A percentile compares a stretch with the other conserved stretches of the same genome.
Conservation (phyloP, 2,329 filamentous ascomycete genomes). For the Apiospora saccharicola region DNA sequence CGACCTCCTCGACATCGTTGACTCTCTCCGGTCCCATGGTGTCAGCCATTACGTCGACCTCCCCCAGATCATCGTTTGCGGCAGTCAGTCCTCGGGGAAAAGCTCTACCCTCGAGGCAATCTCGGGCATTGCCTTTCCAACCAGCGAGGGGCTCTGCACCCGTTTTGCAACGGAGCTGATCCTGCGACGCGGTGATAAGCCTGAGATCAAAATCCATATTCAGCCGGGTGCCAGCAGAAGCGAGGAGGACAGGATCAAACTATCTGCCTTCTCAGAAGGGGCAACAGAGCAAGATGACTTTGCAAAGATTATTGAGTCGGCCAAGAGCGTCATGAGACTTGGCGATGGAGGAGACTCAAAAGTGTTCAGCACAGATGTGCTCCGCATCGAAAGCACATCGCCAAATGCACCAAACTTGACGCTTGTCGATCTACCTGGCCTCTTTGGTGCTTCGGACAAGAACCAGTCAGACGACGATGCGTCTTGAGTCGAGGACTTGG, state of each 20-base stretch:
- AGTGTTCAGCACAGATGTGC: slow-evolving; percentile 52
- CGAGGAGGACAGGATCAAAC: slow-evolving; percentile 6
- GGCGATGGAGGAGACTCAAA: slow-evolving; percentile 29
- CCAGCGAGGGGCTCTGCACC: slow-evolving; percentile 28
- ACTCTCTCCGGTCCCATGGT: slow-evolving; percentile 43
- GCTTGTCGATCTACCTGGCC: slow-evolving; percentile 64
- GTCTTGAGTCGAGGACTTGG: slow-evolving; percentile 52
- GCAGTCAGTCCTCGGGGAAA: slow-evolving; percentile 63
- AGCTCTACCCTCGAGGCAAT: slow-evolving; percentile 65
- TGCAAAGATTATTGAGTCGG: slow-evolving; percentile 22
- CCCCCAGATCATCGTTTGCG: slow-evolving; percentile 55
- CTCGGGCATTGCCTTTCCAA: slow-evolving; percentile 61
- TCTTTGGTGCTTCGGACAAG: slow-evolving; percentile 51
- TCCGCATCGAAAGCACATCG: slow-evolving; percentile 55
- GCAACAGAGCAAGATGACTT: slow-evolving; percentile 31
- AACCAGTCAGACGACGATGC: slow-evolving; percentile 54
- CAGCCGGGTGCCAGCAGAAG: neutral
- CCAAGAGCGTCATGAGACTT: neutral
- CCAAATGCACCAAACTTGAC: slow-evolving; percentile 58
- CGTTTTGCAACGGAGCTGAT: slow-evolving; percentile 19
- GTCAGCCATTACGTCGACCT: slow-evolving; percentile 45
- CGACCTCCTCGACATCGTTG: slow-evolving; percentile 21
- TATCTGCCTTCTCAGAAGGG: slow-evolving; percentile 35
- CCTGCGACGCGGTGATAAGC: neutral
- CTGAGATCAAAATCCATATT: slow-evolving; percentile 9